Conservation (phyloP, 306 rosid genomes). For the Prunus campanulata region DNA sequence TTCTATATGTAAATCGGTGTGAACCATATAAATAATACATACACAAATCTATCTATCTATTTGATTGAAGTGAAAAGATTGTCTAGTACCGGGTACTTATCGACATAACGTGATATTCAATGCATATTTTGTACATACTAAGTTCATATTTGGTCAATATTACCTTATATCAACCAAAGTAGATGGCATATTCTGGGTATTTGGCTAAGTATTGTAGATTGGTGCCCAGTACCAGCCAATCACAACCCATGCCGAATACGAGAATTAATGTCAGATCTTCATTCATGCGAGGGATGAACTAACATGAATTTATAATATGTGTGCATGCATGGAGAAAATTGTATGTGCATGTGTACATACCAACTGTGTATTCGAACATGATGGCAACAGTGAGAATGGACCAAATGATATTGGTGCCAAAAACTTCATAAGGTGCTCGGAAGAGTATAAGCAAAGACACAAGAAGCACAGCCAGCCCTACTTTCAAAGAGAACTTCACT, state of each 20-base stretch:
- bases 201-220: background rate
- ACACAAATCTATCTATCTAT: background rate
- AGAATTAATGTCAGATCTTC: background rate
- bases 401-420: constrained; percentile 69
- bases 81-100: background rate
- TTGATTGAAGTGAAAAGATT: background rate
- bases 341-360: constrained; percentile 25
- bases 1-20: background rate
- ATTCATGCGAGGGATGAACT: background rate
- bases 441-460: constrained; percentile 59
- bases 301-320: background rate
- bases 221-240: background rate
- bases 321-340: background rate
- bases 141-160: too few relatives aligned
- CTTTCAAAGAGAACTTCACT: constrained; percentile 63
- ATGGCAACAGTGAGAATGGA: constrained; percentile 72
- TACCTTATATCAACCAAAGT: too few relatives aligned
- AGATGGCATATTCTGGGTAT: too few relatives aligned
- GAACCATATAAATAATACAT: background rate
- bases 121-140: background rate
- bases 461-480: constrained; percentile 62
- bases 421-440: constrained; percentile 59
- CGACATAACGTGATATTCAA: background rate
- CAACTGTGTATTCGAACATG: constrained; percentile 80
- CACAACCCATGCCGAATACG: background rate